Percentiles rank a stretch among this genome's conserved stretches.
Evolutionary conservation across 805 yeast species (phyloP).

Genomic region (Pichia cephalocereana): DNA sequence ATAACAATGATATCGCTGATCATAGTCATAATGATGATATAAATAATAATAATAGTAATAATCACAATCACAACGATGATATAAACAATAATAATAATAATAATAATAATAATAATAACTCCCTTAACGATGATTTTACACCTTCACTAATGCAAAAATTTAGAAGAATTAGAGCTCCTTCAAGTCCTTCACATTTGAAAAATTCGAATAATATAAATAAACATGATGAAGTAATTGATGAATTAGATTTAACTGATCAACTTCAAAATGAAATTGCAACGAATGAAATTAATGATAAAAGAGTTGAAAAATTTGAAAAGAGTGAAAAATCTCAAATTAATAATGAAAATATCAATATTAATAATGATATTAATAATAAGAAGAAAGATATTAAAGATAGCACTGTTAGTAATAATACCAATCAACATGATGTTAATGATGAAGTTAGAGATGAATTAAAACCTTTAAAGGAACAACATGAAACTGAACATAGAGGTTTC

Average conservation of each 20-base stretch:
- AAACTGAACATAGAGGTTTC: conserved; percentile 5
- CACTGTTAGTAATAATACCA: neutral
- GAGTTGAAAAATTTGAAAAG: neutral
- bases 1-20: too few species aligned
- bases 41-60: neutral
- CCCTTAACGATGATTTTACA: conserved; percentile 2
- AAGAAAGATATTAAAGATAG: neutral
- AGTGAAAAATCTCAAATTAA: neutral
- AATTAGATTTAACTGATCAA: conserved; percentile 21
- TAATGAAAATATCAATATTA: neutral
- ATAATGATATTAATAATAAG: neutral
- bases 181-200: conserved; percentile 18
- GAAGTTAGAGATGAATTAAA: conserved; percentile 9
- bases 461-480: conserved; percentile 8
- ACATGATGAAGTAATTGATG: conserved; percentile 9
- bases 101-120: neutral
- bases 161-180: conserved; percentile 27
- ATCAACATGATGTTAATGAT: conserved; percentile 3
- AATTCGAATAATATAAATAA: conserved; percentile 3
- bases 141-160: conserved; percentile 24
- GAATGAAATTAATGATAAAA: neutral
- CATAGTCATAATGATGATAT: too few species aligned
- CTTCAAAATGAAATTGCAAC: neutral
- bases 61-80: too few species aligned
- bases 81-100: neutral